phyloP scores from a whole-genome alignment of 768 basidiomycete species.

The Lactifluus rugatus region DNA sequence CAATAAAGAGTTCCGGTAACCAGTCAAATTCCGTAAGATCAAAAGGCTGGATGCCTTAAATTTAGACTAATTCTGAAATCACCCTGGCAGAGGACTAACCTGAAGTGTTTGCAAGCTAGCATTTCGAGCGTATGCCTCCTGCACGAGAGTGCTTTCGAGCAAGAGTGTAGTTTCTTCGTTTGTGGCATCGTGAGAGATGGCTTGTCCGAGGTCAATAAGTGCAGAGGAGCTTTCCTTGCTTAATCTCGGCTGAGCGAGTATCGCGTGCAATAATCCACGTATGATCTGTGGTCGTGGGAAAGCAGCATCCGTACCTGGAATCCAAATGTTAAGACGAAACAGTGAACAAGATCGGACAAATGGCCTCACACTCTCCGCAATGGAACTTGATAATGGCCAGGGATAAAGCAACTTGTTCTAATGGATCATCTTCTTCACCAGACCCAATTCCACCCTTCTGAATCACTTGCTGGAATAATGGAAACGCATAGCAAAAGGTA shows the following conservation, averaged over 20 bases:
- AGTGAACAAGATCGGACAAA: not conserved
- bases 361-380: conserved; percentile 56
- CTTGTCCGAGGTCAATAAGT: conserved; percentile 71
- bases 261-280: conserved; percentile 57
- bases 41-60: conserved; percentile 50
- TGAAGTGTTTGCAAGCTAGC: conserved; percentile 87
- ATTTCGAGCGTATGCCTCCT: conserved; percentile 80
- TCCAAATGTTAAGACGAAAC: not conserved
- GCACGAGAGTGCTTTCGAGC: conserved; percentile 64
- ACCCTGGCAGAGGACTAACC: conserved; percentile 32
- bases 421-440: conserved; percentile 59
- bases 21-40: conserved; percentile 93
- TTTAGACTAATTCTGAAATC: not conserved
- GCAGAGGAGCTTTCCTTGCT: conserved; percentile 77
- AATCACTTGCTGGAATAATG: conserved; percentile 63
- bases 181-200: conserved; percentile 57
- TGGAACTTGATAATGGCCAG: conserved; percentile 64
- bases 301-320: conserved; percentile 51
- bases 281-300: conserved; percentile 73
- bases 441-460: conserved; percentile 56
- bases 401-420: conserved; percentile 72
- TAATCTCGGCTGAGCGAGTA: conserved; percentile 68
- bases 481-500: conserved; percentile 74
- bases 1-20: conserved; percentile 82
- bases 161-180: conserved; percentile 55